Base-by-base conservation (phyloP, 2,329 filamentous ascomycete genomes). In the Fusarium coicis region DNA sequence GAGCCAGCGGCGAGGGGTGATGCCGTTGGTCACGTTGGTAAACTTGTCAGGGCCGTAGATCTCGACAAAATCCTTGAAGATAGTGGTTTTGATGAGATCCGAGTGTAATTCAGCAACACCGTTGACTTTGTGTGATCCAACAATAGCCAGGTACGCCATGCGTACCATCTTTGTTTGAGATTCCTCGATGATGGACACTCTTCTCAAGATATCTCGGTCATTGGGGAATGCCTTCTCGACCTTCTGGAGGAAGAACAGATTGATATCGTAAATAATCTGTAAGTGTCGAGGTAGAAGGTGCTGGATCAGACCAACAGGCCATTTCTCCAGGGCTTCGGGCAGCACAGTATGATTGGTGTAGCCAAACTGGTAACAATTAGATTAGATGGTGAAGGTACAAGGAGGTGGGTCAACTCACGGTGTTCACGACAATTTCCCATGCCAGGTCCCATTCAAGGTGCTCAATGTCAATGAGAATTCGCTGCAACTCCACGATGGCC, bases 311-410 rank as follows among this genome's bases (percentile, higher is more conserved):
- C 94, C 93, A 40, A 99, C 96, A 4, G 96, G 95, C 96, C 96
- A 99, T 85, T 98, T 99, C 89, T 99, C 96, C 52, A 98, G 86
- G 32, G 96, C 96, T 83, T 99, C 96, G 1, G 96, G 96, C 56
- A 99, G 91, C 61, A 99, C 96, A 0, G 96, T 99, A 84, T 99
- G 96, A 84, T 99, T 99, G 73, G 96, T 98, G 86, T 99, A 99
- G 73, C 96, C 94, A 79, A 99, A 99, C 84, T 87, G 73, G 60
- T 76, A 75, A 54, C 32, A 26, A 44, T 78, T 46, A 78, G 72
- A 49, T 78, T 49, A 77, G 72, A 46, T 28, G 32, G 42, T 19
- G 7, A 16, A 26, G 39, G 12, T 11, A 21, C 8, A 19, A 9
- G 7, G 18, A 26, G 23, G 5, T 43, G 14, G 14, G 18, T 52